Evolutionary conservation across 2,329 filamentous ascomycete species (phyloP).

Genomic region (Albophoma yamanashiensis): DNA sequence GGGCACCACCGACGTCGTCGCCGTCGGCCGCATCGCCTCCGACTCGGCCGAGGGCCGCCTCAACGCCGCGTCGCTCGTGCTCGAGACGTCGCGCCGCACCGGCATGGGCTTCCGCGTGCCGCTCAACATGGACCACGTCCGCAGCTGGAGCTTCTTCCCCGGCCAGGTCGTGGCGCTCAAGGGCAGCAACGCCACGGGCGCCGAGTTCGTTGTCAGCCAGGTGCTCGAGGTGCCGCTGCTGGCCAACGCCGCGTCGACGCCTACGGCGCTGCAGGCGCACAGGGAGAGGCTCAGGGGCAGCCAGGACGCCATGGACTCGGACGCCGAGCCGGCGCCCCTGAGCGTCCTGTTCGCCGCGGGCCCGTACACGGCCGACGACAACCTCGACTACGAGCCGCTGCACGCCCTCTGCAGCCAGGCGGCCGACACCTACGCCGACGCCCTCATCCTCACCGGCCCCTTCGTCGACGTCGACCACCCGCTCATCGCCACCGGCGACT

Average conservation of each 20-base stretch:
- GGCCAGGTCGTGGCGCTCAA: slow-evolving; percentile 84
- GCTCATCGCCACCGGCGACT: slow-evolving; percentile 68
- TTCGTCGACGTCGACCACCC: slow-evolving; percentile 92
- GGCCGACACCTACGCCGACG: slow-evolving; percentile 63
- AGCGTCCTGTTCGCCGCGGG: slow-evolving; percentile 71
- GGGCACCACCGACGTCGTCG: slow-evolving; percentile 77
- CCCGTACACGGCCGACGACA: slow-evolving; percentile 86
- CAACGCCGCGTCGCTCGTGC: slow-evolving; percentile 72
- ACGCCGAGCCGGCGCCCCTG: slow-evolving; percentile 48
- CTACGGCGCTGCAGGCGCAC: slow-evolving; percentile 54
- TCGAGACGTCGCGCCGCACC: slow-evolving; percentile 77
- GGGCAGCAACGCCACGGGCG: slow-evolving; percentile 79
- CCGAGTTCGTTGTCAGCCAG: slow-evolving; percentile 71
- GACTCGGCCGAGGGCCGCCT: slow-evolving; percentile 80
- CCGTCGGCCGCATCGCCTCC: slow-evolving; percentile 83
- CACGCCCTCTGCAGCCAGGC: slow-evolving; percentile 72
- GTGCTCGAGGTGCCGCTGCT: slow-evolving; percentile 66
- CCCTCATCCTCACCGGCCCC: slow-evolving; percentile 70
- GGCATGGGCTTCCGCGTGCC: slow-evolving; percentile 77
- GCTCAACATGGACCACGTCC: slow-evolving; percentile 60
- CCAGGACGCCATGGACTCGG: slow-evolving; percentile 49
- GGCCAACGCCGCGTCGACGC: slow-evolving; percentile 60
- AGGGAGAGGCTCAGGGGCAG: slow-evolving; percentile 57
- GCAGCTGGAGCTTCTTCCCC: slow-evolving; percentile 75
- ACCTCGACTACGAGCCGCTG: slow-evolving; percentile 81